Percentiles rank a stretch among this genome's conserved stretches.
These are phyloP conservation scores for Ceratocystis alfenasii DNA, from an alignment of 2,329 filamentous ascomycete species.

Conservation along the genomic window DNA sequence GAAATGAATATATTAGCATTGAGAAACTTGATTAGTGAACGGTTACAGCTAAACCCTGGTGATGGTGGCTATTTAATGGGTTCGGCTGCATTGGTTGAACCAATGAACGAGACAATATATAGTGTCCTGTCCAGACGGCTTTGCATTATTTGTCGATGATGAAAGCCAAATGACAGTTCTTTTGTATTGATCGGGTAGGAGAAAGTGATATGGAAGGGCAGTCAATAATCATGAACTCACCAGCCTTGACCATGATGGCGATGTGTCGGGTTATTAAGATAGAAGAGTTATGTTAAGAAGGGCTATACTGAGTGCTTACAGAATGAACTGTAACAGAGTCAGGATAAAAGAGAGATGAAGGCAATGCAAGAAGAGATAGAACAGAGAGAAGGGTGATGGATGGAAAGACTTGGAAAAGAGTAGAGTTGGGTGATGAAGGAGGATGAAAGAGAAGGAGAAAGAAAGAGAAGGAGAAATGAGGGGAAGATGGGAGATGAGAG, in stretches of 20 bases:
- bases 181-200: not conserved
- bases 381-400: slow-evolving; percentile 9
- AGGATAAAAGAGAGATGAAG: slow-evolving; percentile 1
- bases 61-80: not conserved
- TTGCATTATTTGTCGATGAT: not conserved
- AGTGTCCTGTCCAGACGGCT: not conserved
- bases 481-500: not conserved
- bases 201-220: not conserved
- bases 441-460: not conserved
- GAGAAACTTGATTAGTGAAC: slow-evolving; percentile 5
- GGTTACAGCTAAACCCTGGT: not conserved
- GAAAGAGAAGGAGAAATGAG: slow-evolving; percentile 4
- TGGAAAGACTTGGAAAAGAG: slow-evolving; percentile 11
- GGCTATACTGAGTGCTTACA: slow-evolving; percentile 5
- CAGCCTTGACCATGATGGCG: slow-evolving; percentile 48
- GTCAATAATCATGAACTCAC: slow-evolving; percentile 31
- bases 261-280: slow-evolving; percentile 22
- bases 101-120: slow-evolving; percentile 8
- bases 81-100: not conserved
- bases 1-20: slow-evolving; percentile 22
- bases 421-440: slow-evolving; percentile 18
- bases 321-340: not conserved
- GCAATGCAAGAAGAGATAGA: slow-evolving; percentile 4
- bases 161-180: not conserved
- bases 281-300: slow-evolving; percentile 12